phyloP scores from a whole-genome alignment of 179 eudicot species.

The Amaranthus tricolor region DNA sequence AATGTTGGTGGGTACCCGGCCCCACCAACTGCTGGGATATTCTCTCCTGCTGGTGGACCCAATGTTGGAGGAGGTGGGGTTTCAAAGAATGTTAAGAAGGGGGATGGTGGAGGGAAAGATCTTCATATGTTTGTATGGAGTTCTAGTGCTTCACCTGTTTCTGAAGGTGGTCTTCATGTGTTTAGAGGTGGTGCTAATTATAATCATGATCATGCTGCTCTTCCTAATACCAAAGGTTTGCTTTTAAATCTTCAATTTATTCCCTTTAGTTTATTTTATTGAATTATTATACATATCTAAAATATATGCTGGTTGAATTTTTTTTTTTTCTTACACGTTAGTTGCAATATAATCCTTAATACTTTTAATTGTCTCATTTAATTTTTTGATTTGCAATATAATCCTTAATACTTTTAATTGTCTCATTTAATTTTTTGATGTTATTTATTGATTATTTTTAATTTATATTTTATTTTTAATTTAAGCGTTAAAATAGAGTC shows the following conservation, averaged over 20 bases:
- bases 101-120: conserved; percentile 56
- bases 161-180: conserved; percentile 82
- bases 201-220: conserved; percentile 53
- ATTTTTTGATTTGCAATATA: too few relatives aligned
- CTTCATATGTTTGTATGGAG: conserved; percentile 91
- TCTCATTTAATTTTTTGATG: too few relatives aligned
- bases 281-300: too few relatives aligned
- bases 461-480: too few relatives aligned
- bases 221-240: conserved; percentile 56
- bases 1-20: conserved; percentile 53
- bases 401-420: too few relatives aligned
- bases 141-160: conserved; percentile 80
- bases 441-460: too few relatives aligned
- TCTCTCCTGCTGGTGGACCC: conserved; percentile 52
- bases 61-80: conserved; percentile 30
- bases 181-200: conserved; percentile 61
- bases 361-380: too few relatives aligned
- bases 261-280: neutral
- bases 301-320: too few relatives aligned
- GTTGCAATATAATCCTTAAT: too few relatives aligned
- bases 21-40: conserved; percentile 61
- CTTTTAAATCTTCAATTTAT: neutral
- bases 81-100: conserved; percentile 36
- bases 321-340: too few relatives aligned
- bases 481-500: too few relatives aligned